Percentiles rank a stretch among this genome's conserved stretches.
Conservation (phyloP, 495 filamentous ascomycete genomes). For the Zalerion maritima region DNA sequence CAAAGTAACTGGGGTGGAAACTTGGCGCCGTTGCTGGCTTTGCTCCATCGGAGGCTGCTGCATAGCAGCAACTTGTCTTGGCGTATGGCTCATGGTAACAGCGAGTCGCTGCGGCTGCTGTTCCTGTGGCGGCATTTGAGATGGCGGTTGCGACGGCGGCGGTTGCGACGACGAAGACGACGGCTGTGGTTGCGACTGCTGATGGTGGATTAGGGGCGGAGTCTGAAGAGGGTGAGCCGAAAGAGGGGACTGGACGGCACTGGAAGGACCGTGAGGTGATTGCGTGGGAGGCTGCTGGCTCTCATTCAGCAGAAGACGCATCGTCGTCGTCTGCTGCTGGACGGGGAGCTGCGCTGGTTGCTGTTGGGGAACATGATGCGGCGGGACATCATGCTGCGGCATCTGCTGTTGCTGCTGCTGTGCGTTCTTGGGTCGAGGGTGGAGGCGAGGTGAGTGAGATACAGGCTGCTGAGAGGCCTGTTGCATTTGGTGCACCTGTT, state of each 20-base stretch:
- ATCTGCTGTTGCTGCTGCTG: slow-evolving; percentile 16
- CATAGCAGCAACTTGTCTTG: slow-evolving; percentile 11
- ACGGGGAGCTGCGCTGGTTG: too few relatives aligned
- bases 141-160: too few relatives aligned
- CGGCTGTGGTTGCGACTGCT: slow-evolving; percentile 8
- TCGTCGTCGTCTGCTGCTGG: too few relatives aligned
- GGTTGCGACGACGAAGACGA: slow-evolving; percentile 3
- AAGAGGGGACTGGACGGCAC: slow-evolving; percentile 10
- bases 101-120: too few relatives aligned
- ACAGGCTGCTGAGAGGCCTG: background rate
- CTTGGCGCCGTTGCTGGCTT: slow-evolving; percentile 14
- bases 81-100: slow-evolving; percentile 12
- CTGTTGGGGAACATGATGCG: too few relatives aligned
- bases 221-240: slow-evolving; percentile 12
- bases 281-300: too few relatives aligned
- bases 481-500: background rate
- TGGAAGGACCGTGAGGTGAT: too few relatives aligned
- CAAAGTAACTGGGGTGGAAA: slow-evolving; percentile 15
- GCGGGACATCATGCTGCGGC: too few relatives aligned
- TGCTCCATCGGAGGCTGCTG: slow-evolving; percentile 15
- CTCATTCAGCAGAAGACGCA: too few relatives aligned
- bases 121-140: too few relatives aligned
- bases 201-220: too few relatives aligned
- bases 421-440: slow-evolving; percentile 7
- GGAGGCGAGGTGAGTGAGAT: slow-evolving; percentile 8